phyloP scores from a whole-genome alignment of 148 eudicot species.

The Drosera capensis region DNA sequence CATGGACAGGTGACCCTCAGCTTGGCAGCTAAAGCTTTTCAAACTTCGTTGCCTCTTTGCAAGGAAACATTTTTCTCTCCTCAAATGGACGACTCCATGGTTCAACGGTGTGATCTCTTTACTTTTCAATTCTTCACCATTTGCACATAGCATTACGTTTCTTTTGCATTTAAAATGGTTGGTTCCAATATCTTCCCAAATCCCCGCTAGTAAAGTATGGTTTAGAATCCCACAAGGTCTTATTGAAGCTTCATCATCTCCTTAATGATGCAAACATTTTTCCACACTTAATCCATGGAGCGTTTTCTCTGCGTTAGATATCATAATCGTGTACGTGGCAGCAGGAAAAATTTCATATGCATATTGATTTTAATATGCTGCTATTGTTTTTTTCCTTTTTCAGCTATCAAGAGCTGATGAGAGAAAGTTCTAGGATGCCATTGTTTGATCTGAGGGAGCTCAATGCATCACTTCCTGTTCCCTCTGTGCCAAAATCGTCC shows the following conservation, averaged over 20 bases:
- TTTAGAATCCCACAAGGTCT: too few relatives aligned
- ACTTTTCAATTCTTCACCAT: not conserved
- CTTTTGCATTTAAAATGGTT: not conserved
- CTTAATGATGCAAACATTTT: too few relatives aligned
- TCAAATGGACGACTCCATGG: slow-evolving; percentile 55
- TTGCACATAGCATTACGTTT: not conserved
- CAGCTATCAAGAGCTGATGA: slow-evolving; percentile 84
- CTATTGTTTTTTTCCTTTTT: slow-evolving; percentile 1
- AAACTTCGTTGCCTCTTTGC: slow-evolving; percentile 69
- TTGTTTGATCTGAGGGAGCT: slow-evolving; percentile 87
- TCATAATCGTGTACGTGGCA: too few relatives aligned
- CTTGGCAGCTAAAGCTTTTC: slow-evolving; percentile 94
- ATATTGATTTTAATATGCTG: not conserved
- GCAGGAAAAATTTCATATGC: too few relatives aligned
- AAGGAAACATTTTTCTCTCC: slow-evolving; percentile 87
- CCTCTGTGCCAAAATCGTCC: slow-evolving; percentile 40
- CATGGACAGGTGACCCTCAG: slow-evolving; percentile 70
- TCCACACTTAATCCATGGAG: too few relatives aligned
- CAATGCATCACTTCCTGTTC: slow-evolving; percentile 88
- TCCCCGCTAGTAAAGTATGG: too few relatives aligned
- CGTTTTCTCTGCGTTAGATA: too few relatives aligned
- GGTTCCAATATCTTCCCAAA: not conserved
- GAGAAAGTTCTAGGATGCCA: slow-evolving; percentile 85
- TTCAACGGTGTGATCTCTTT: slow-evolving; percentile 33
- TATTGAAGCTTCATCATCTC: too few relatives aligned